Conservation (phyloP, 768 basidiomycete genomes). For the Pholiota microspora region DNA sequence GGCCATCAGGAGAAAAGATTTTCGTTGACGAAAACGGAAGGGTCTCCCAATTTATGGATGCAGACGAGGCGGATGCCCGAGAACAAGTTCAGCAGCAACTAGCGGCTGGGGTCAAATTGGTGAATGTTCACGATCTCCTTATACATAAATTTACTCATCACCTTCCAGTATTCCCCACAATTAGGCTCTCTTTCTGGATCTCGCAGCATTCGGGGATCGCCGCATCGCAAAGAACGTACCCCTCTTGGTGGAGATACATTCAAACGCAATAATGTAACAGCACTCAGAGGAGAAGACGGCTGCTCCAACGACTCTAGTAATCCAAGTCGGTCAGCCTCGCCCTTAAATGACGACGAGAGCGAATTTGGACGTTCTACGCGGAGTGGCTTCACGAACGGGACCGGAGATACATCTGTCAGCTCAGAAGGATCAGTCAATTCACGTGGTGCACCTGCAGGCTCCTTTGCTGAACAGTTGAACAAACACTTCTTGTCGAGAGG, state of each 20-base stretch:
- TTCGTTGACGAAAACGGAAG: constrained; percentile 49
- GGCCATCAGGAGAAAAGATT: constrained; percentile 30
- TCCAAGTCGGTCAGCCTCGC: constrained; percentile 41
- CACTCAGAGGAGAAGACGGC: constrained; percentile 43
- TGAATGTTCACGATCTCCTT: constrained; percentile 32
- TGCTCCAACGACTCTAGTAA: constrained; percentile 36
- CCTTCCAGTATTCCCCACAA: constrained; percentile 58
- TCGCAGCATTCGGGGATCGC: constrained; percentile 68
- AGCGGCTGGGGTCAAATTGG: constrained; percentile 69
- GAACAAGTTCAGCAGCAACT: constrained; percentile 88
- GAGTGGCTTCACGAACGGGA: constrained; percentile 34
- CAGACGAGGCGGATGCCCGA: constrained; percentile 78
- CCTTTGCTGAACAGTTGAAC: constrained; percentile 61
- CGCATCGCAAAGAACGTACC: constrained; percentile 53
- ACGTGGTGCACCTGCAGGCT: constrained; percentile 37
- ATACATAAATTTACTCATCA: constrained; percentile 1
- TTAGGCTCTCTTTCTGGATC: constrained; percentile 60
- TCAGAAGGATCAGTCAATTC: constrained; percentile 38
- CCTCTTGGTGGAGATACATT: constrained; percentile 38
- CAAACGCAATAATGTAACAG: constrained; percentile 40
- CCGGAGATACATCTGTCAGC: constrained; percentile 57
- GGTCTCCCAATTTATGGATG: constrained; percentile 86
- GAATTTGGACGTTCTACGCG: constrained; percentile 51
- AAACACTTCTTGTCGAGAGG: constrained; percentile 55
- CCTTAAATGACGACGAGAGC: constrained; percentile 53